These are phyloP conservation scores for Talaromyces sp. DNA, from an alignment of 2,329 filamentous ascomycete species.

Conservation along the genomic window DNA sequence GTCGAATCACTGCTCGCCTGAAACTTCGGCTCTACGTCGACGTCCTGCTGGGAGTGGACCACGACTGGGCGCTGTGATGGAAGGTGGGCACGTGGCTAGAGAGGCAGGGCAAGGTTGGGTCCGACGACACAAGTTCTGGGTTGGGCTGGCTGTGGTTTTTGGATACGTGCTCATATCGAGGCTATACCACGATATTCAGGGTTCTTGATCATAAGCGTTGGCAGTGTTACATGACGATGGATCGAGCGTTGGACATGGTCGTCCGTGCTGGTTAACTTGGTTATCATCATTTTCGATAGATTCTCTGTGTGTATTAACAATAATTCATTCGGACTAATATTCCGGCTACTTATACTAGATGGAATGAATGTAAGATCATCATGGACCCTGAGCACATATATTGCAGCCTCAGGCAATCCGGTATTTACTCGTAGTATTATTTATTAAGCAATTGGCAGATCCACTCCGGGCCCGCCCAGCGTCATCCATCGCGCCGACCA, in stretches of 20 bases:
- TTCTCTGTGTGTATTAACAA: conserved; percentile 12
- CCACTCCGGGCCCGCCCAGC: conserved; percentile 6
- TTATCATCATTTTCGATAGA: background rate
- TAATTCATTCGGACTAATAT: background rate
- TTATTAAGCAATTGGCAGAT: background rate
- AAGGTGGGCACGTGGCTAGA: conserved; percentile 69
- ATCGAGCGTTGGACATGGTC: background rate
- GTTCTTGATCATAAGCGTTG: conserved; percentile 21
- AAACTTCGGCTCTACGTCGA: conserved; percentile 61
- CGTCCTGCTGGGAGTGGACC: conserved; percentile 57
- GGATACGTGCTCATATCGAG: conserved; percentile 79
- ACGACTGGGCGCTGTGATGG: conserved; percentile 64
- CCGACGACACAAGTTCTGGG: conserved; percentile 70
- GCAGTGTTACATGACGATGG: background rate
- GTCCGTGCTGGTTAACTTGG: background rate
- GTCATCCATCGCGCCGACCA: conserved; percentile 9
- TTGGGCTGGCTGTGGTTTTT: conserved; percentile 69
- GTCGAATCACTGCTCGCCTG: conserved; percentile 56
- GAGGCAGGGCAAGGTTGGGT: conserved; percentile 82
- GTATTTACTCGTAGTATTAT: too few species aligned
- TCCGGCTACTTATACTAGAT: too few species aligned
- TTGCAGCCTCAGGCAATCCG: too few species aligned
- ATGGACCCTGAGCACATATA: too few species aligned
- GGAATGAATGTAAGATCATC: too few species aligned
- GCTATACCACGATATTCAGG: conserved; percentile 57